A percentile compares a stretch with the other conserved stretches of the same genome.
These are phyloP conservation scores for Umbelopsis ramanniana DNA, from an alignment of 192 early-diverging fungal genomes.

Conservation along the genomic window DNA sequence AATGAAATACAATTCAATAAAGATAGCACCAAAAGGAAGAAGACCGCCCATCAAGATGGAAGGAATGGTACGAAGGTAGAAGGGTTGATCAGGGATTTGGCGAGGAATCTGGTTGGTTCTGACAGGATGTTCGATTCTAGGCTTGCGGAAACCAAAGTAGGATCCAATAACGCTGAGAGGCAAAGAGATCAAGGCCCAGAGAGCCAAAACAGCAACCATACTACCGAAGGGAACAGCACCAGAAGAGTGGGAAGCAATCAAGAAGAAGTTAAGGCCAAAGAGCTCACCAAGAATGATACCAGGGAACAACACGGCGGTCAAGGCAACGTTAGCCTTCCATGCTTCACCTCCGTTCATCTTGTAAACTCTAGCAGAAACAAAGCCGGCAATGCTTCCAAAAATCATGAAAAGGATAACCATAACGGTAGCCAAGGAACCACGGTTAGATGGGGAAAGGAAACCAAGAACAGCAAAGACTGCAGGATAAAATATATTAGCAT, in stretches of 20 bases:
- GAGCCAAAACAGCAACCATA: conserved; percentile 76
- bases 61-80: conserved; percentile 74
- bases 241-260: conserved; percentile 80
- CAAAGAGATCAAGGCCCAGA: conserved; percentile 86
- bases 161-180: conserved; percentile 86
- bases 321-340: conserved; percentile 84
- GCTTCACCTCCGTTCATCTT: conserved; percentile 91
- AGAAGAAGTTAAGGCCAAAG: conserved; percentile 82
- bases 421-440: conserved; percentile 91
- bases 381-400: conserved; percentile 89
- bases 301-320: conserved; percentile 83
- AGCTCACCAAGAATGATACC: conserved; percentile 63
- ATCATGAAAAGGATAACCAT: conserved; percentile 93
- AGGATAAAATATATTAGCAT: neutral
- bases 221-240: conserved; percentile 89
- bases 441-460: conserved; percentile 89
- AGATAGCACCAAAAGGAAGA: conserved; percentile 91
- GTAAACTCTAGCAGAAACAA: conserved; percentile 86
- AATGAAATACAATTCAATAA: conserved; percentile 97
- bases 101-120: conserved; percentile 94
- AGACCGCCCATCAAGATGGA: conserved; percentile 83
- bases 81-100: conserved; percentile 87
- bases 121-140: conserved; percentile 74
- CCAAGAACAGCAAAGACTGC: conserved; percentile 91
- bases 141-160: conserved; percentile 67